Evolutionary conservation across 441 rosid species (phyloP).

Genomic region (Macaranga tanarius): DNA sequence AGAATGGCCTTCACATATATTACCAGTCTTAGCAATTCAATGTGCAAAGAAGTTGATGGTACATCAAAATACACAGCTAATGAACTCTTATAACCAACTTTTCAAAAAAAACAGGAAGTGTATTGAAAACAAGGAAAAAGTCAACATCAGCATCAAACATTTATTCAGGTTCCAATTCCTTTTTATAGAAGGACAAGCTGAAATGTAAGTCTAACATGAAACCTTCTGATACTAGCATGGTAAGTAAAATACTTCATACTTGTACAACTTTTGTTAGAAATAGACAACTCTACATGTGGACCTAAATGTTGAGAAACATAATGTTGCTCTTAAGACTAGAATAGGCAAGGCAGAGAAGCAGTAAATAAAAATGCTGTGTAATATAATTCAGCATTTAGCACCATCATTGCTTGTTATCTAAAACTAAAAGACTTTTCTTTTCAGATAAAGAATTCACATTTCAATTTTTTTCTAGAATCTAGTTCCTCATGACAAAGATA

Average conservation of each 20-base stretch:
- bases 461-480: too few species aligned
- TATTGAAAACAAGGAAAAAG: neutral
- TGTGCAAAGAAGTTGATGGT: neutral
- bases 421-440: neutral
- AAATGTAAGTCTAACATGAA: too few species aligned
- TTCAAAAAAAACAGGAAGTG: neutral
- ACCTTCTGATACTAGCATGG: too few species aligned
- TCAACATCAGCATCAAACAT: neutral
- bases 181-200: too few species aligned
- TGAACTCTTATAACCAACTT: neutral
- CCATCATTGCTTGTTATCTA: neutral
- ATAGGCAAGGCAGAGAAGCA: neutral
- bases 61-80: neutral
- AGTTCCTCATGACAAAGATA: too few species aligned
- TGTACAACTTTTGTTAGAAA: too few species aligned
- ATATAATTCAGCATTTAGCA: neutral
- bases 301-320: too few species aligned
- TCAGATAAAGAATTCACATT: too few species aligned
- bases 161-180: neutral
- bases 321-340: neutral
- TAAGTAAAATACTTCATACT: too few species aligned
- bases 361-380: neutral
- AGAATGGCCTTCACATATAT: neutral
- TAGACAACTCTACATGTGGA: too few species aligned
- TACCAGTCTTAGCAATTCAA: slow-evolving; percentile 3